phyloP scores from a whole-genome alignment of 345 rosid species.

The Corchorus olitorius region DNA sequence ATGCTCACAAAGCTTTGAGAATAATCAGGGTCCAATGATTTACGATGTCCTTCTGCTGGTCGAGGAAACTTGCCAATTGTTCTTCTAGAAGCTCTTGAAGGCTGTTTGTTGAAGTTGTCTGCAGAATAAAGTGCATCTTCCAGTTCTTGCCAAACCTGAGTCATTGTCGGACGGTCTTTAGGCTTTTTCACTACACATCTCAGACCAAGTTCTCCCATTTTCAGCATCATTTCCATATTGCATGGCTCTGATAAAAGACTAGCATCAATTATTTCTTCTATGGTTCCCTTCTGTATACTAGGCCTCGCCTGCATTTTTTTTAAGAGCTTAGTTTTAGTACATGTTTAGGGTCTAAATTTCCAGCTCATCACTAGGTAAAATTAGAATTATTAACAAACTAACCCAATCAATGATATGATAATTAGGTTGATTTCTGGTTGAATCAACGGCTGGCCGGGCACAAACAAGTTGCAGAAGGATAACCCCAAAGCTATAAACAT shows the following conservation, averaged over 20 bases:
- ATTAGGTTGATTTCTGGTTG: constrained; percentile 29
- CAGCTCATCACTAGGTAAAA: not conserved
- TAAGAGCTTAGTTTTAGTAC: not conserved
- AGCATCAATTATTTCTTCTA: constrained; percentile 54
- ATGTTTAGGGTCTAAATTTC: not conserved
- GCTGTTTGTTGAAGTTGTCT: constrained; percentile 20
- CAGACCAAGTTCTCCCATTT: constrained; percentile 57
- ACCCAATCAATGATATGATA: constrained; percentile 64
- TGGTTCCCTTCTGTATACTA: constrained; percentile 45
- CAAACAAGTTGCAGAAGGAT: constrained; percentile 63
- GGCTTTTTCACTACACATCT: constrained; percentile 48
- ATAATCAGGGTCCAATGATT: constrained; percentile 24
- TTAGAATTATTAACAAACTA: constrained; percentile 15
- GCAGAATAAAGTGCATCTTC: constrained; percentile 37
- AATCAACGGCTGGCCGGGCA: constrained; percentile 49
- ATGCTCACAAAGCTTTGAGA: constrained; percentile 56
- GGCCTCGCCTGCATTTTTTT: constrained; percentile 47
- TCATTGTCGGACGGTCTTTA: constrained; percentile 58
- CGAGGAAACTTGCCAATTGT: not conserved
- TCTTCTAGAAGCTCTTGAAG: constrained; percentile 20
- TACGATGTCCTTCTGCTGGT: constrained; percentile 5
- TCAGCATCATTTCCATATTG: constrained; percentile 55
- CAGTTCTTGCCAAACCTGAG: constrained; percentile 54
- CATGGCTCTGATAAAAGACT: constrained; percentile 52
- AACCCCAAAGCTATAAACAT: constrained; percentile 63